A percentile compares a stretch with the other conserved stretches of the same genome.
Evolutionary conservation across 2,329 filamentous ascomycete species (phyloP).

Genomic region (Akanthomyces lecanii): DNA sequence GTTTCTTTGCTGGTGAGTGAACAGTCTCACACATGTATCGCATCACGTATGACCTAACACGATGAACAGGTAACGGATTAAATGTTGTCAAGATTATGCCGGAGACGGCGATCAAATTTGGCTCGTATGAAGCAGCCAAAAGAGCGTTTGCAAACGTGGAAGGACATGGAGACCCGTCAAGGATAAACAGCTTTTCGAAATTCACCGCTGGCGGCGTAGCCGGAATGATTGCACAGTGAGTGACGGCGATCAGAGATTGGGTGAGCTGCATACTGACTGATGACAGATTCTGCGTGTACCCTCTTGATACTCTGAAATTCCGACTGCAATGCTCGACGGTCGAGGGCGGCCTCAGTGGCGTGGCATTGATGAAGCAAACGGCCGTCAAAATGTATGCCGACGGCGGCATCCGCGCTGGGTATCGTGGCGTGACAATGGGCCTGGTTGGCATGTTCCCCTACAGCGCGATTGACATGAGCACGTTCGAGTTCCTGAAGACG

Average conservation of each 20-base stretch:
- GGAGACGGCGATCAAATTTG: conserved; percentile 97
- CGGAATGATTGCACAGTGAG: conserved; percentile 88
- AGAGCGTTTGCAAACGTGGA: conserved; percentile 79
- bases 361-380: conserved; percentile 75
- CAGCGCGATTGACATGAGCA: conserved; percentile 91
- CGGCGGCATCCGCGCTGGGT: conserved; percentile 72
- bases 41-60: conserved; percentile 17
- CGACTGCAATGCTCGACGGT: conserved; percentile 92
- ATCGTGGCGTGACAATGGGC: conserved; percentile 90
- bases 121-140: conserved; percentile 94
- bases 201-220: conserved; percentile 88
- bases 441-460: conserved; percentile 97
- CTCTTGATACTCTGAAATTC: conserved; percentile 78
- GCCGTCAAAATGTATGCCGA: conserved; percentile 80
- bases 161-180: conserved; percentile 76
- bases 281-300: conserved; percentile 81
- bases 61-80: conserved; percentile 75
- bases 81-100: conserved; percentile 99
- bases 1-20: conserved; percentile 81
- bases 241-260: conserved; percentile 19
- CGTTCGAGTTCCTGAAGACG: conserved; percentile 88
- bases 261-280: conserved; percentile 22
- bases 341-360: conserved; percentile 76
- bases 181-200: conserved; percentile 78
- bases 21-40: not conserved